Evolutionary conservation across 257 asterid genomes (phyloP), one percentile per base, ranked within the genome.

Genomic region (Capsicum chinense): DNA sequence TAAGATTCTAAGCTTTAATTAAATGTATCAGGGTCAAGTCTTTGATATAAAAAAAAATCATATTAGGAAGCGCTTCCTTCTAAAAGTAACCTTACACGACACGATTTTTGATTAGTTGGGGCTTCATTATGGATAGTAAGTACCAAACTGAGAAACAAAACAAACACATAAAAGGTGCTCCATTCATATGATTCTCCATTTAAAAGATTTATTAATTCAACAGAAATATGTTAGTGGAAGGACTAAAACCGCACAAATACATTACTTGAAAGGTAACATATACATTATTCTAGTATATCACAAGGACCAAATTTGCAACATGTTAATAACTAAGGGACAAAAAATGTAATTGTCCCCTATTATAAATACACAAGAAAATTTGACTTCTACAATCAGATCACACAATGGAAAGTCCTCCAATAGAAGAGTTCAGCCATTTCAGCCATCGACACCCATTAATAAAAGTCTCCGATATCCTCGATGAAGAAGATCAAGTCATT

Each of bases 361-460:
- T 50, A 50, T 50, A 74, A 48, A 74, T 74, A 74, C 14, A 13
- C 62, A 50, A 48, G 60, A 37, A 15, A 13, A 4, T 50, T 71
- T 71, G 79, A 71, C 79, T 71, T 66, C 3, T 11, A 4, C 6
- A 71, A 48, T 19, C n/a, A 73, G 80, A 73, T 73, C 47, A 50
- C 8, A 74, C 6, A 2, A 50, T 35, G 44, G 71, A 64, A 64
- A 26, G 12, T 64, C 71, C 71, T 47, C 62, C 62, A 3, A 74
- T 33, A 47, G 81, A 76, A 76, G 47, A 76, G 17, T 52, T 50
- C 5, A 76, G 1, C 44, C 90, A 90, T 80, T 86, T 83, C 60
- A 88, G 88, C 88, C 89, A 87, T 50, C 56, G 82, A 7, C 92
- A 90, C 58, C 88, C 91, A 8, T 84, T 88, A 47, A 64, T 88